Percentiles rank a stretch among this genome's conserved stretches.
Conservation (phyloP, 2,329 filamentous ascomycete genomes). For the Nannizzia gypsea region DNA sequence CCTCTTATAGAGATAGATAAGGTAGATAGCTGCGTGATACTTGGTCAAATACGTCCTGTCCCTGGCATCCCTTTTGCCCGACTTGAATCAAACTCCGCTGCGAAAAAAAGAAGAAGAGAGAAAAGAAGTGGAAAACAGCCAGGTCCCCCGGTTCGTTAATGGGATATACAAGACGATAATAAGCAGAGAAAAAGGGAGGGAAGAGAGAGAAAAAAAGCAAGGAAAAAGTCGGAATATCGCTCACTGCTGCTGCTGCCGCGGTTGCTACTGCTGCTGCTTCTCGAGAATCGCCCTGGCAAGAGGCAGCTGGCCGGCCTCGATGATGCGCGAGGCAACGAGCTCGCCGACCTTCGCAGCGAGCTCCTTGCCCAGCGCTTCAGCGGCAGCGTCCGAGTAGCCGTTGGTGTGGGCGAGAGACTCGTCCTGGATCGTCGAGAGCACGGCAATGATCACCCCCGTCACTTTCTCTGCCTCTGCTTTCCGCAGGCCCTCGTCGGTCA, state of each 20-base stretch:
- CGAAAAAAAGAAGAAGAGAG: neutral
- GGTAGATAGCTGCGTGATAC: neutral
- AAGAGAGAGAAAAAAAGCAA: neutral
- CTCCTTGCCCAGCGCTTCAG: constrained; percentile 27
- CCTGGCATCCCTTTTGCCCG: neutral
- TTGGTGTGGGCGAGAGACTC: constrained; percentile 32
- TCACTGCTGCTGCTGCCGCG: too few species aligned
- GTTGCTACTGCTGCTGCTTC: too few species aligned
- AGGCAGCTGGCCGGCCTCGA: constrained; percentile 30
- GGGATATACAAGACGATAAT: too few species aligned
- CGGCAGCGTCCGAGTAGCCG: constrained; percentile 27
- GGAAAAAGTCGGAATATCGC: neutral
- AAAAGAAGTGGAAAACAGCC: neutral
- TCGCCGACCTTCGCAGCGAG: constrained; percentile 32
- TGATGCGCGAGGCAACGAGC: constrained; percentile 31
- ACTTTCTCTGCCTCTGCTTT: constrained; percentile 51
- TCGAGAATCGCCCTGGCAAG: constrained; percentile 31
- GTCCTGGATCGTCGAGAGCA: constrained; percentile 43
- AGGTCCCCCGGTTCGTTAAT: neutral
- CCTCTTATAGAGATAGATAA: neutral
- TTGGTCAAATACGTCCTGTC: neutral
- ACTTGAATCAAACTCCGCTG: too few species aligned
- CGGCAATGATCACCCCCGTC: constrained; percentile 44
- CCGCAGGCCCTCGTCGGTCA: constrained; percentile 42
- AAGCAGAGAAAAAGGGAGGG: too few species aligned